Percentiles rank a stretch among this genome's conserved stretches.
phyloP scores from a whole-genome alignment of 2,329 filamentous ascomycete species.

The Helicocarpus griseus region DNA sequence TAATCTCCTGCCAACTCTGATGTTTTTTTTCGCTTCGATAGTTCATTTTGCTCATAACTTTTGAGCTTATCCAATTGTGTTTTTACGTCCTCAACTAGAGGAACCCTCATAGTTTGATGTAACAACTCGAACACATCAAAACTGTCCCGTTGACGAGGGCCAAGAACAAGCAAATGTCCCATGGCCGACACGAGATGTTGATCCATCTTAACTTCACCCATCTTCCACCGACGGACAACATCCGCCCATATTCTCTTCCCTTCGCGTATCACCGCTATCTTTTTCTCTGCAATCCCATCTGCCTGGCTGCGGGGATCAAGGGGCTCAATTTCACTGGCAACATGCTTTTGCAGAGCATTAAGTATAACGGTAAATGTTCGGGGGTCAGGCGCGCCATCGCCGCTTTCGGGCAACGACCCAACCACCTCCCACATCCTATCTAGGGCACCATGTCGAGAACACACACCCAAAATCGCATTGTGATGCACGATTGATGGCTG shows the following conservation, averaged over 20 bases:
- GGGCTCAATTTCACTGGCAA: constrained; percentile 23
- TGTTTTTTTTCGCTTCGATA: not conserved
- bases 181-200: constrained; percentile 72
- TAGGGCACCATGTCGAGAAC: constrained; percentile 62
- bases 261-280: constrained; percentile 46
- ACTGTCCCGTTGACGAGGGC: constrained; percentile 51
- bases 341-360: constrained; percentile 56
- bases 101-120: constrained; percentile 72
- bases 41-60: not conserved
- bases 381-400: constrained; percentile 54
- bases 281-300: constrained; percentile 20
- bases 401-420: constrained; percentile 57
- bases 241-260: constrained; percentile 73
- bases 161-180: constrained; percentile 64
- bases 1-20: not conserved
- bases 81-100: constrained; percentile 23
- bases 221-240: constrained; percentile 64
- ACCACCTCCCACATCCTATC: constrained; percentile 72
- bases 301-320: constrained; percentile 23
- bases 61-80: constrained; percentile 6
- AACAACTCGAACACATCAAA: constrained; percentile 65
- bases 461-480: constrained; percentile 81
- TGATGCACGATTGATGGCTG: constrained; percentile 70
- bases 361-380: constrained; percentile 76
- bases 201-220: constrained; percentile 61